Conservation (phyloP, 768 basidiomycete genomes). For the Mycena metata region DNA sequence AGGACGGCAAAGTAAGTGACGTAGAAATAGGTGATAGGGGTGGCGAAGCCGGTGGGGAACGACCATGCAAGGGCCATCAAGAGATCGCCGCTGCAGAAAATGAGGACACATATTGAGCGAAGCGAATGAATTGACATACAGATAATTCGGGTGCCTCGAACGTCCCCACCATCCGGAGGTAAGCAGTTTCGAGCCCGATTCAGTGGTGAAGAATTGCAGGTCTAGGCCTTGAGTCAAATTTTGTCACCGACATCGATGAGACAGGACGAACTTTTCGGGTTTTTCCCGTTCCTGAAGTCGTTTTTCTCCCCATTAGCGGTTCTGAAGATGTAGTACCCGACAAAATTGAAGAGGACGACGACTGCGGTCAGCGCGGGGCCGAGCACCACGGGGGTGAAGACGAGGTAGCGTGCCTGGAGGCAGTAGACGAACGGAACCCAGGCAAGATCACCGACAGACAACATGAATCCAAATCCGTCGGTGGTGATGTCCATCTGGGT, state of each 20-base stretch:
- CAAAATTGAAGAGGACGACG: slow-evolving; percentile 73
- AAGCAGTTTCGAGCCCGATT: slow-evolving; percentile 89
- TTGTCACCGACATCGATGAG: slow-evolving; percentile 8
- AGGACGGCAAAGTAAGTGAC: slow-evolving; percentile 89
- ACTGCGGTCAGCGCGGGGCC: slow-evolving; percentile 67
- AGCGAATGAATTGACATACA: slow-evolving; percentile 60
- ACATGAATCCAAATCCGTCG: slow-evolving; percentile 99
- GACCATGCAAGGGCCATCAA: slow-evolving; percentile 95
- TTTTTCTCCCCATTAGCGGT: slow-evolving; percentile 94
- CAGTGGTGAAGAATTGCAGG: slow-evolving; percentile 82
- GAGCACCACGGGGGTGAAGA: slow-evolving; percentile 87
- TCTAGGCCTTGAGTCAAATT: slow-evolving; percentile 58
- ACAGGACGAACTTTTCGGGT: slow-evolving; percentile 84
- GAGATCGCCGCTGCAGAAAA: slow-evolving; percentile 75
- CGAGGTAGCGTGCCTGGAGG: slow-evolving; percentile 95
- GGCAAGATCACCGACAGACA: slow-evolving; percentile 89
- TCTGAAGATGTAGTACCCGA: slow-evolving; percentile 95
- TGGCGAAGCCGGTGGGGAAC: slow-evolving; percentile 90
- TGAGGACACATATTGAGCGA: slow-evolving; percentile 11
- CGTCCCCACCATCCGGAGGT: slow-evolving; percentile 98
- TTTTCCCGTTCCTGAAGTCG: slow-evolving; percentile 91
- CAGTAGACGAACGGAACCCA: slow-evolving; percentile 97
- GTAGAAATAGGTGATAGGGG: slow-evolving; percentile 97
- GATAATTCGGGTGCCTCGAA: slow-evolving; percentile 93
- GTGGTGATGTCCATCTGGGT: slow-evolving; percentile 98